phyloP scores from a whole-genome alignment of 2,329 filamentous ascomycete species.

The Lachnellula hyalina region DNA sequence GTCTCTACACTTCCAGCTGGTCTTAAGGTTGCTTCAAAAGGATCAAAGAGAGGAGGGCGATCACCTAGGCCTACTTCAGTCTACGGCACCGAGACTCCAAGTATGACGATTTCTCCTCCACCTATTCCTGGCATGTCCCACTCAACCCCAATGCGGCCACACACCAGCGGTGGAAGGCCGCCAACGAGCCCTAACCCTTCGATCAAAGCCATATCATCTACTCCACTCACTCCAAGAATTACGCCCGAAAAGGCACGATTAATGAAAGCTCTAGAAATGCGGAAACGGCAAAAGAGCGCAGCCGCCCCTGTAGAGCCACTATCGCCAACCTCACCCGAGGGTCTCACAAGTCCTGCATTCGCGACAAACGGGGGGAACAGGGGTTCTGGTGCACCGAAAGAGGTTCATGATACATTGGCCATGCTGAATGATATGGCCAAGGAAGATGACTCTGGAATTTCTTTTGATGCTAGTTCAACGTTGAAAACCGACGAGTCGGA shows the following conservation, averaged over 20 bases:
- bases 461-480: conserved; percentile 41
- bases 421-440: conserved; percentile 31
- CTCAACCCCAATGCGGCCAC: conserved; percentile 22
- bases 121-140: conserved; percentile 26
- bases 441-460: conserved; percentile 49
- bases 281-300: conserved; percentile 68
- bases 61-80: conserved; percentile 38
- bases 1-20: conserved; percentile 76
- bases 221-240: conserved; percentile 44
- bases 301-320: conserved; percentile 2
- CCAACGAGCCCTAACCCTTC: conserved; percentile 27
- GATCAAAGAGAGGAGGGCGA: conserved; percentile 42
- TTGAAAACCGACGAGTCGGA: conserved; percentile 32
- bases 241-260: conserved; percentile 86
- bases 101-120: conserved; percentile 27
- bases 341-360: conserved; percentile 3
- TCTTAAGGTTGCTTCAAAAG: conserved; percentile 64
- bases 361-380: background rate
- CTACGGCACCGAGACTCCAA: conserved; percentile 23
- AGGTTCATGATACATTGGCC: conserved; percentile 22
- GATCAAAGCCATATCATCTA: conserved; percentile 15
- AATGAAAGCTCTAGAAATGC: conserved; percentile 88
- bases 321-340: conserved; percentile 5
- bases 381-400: conserved; percentile 15
- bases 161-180: conserved; percentile 31